Base-by-base conservation (phyloP, 768 basidiomycete species). In the Boletus subparvulus region DNA sequence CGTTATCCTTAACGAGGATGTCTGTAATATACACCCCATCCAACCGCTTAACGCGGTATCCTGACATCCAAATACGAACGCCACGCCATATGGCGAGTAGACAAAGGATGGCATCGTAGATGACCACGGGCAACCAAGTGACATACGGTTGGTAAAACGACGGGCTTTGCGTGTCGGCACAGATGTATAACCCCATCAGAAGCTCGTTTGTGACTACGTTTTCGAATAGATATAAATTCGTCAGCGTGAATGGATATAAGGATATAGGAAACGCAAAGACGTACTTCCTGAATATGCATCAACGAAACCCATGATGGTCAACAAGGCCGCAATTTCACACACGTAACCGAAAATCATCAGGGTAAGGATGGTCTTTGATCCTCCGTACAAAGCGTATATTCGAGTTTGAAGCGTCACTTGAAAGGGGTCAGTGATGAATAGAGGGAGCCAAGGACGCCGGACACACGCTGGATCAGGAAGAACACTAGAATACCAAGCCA, bases 381-480 rank as follows among this genome's bases (percentile, higher is more conserved):
- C 8, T 28, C 24, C 28, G 16, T 64, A 65, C 37, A 65, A 46
- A 12, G 60, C 54, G 5, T 65, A 58, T 40, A 63, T 30, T 16
- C 62, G 54, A 47, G 30, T 51, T 54, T 64, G 63, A 41, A 64
- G 59, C n/a, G 42, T 56, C 11, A 61, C 56, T 65, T 40, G 52
- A 46, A 33, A 9, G 8, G 12, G 26, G 11, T 64, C 37, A 52
- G 9, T 1, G 9, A 50, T 33, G 41, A 24, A 44, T 12, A 3
- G 9, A 40, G 6, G 33, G 28, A 19, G 10, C n/a, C 0, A 17
- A 32, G 11, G n/a, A 11, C 5, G 12, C 49, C 10, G 19, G 21
- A 57, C 59, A 26, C 32, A 63, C 63, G 6, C 37, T 64, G 63
- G 6, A 60, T 57, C 19, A 63, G 32, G 36, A 56, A 49, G 26